A percentile compares a stretch with the other conserved stretches of the same genome.
These are phyloP conservation scores for Eucalyptus marginata DNA, from an alignment of 345 rosid species.

Conservation along the genomic window DNA sequence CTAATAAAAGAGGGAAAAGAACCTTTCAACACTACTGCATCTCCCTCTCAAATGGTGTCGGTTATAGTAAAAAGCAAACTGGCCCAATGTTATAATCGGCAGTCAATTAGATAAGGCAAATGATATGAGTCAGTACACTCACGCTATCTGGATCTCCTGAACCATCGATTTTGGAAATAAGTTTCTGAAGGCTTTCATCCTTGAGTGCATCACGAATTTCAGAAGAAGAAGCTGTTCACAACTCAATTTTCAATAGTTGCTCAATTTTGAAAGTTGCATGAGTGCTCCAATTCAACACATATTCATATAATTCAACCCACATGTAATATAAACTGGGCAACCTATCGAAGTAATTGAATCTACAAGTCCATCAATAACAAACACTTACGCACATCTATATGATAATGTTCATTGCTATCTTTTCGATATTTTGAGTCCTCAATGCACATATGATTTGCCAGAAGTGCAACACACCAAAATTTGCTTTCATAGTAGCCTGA, in stretches of 20 bases:
- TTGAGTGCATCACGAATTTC: slow-evolving; percentile 33
- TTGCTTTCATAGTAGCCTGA: neutral
- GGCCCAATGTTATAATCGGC: neutral
- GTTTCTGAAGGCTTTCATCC: slow-evolving; percentile 29
- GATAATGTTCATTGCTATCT: neutral
- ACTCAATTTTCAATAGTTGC: neutral
- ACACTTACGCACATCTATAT: neutral
- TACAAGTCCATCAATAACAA: neutral
- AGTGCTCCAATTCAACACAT: neutral
- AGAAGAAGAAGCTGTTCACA: slow-evolving; percentile 28
- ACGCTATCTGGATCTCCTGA: slow-evolving; percentile 35
- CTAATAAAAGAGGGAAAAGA: slow-evolving; percentile 5
- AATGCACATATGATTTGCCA: neutral
- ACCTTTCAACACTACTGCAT: neutral
- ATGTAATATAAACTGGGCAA: neutral
- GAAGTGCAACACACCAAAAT: neutral
- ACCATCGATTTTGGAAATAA: slow-evolving; percentile 19
- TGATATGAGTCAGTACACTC: neutral
- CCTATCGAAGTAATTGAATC: neutral
- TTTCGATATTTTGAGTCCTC: neutral
- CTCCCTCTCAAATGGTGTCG: neutral
- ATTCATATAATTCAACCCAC: neutral
- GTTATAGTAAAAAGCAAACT: neutral
- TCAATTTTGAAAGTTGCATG: neutral
- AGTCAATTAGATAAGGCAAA: neutral